These are phyloP conservation scores for Trichosporon ovoides DNA, from an alignment of 1,284 basidiomycete genomes.

Conservation along the genomic window DNA sequence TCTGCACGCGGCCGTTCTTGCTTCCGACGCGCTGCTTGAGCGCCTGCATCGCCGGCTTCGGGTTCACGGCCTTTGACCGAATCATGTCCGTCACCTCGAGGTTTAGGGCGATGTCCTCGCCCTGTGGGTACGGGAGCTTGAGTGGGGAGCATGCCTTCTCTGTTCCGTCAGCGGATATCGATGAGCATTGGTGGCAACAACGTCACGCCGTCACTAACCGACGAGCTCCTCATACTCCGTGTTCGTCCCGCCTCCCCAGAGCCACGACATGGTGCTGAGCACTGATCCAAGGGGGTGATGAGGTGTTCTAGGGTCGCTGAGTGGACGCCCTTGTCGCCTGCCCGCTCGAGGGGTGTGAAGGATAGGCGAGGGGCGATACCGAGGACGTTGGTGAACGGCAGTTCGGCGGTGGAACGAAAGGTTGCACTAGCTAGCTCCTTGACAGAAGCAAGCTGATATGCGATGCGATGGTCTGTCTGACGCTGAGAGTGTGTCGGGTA, in stretches of 20 bases:
- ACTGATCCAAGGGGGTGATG: too few relatives aligned
- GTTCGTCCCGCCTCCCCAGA: constrained; percentile 43
- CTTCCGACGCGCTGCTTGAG: constrained; percentile 82
- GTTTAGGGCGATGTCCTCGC: constrained; percentile 86
- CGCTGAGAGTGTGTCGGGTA: background rate
- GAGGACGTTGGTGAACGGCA: background rate
- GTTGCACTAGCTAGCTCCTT: background rate
- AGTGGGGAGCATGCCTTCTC: constrained; percentile 50
- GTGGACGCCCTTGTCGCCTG: background rate
- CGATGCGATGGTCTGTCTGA: background rate
- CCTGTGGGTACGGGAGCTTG: constrained; percentile 49
- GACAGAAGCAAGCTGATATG: background rate
- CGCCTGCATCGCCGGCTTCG: constrained; percentile 81
- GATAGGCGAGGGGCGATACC: background rate
- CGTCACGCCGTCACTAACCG: constrained; percentile 30
- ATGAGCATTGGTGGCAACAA: background rate
- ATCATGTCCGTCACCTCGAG: constrained; percentile 97
- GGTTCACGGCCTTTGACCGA: constrained; percentile 77
- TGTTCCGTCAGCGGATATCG: constrained; percentile 15
- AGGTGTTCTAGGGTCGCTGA: background rate
- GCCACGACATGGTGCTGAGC: constrained; percentile 41
- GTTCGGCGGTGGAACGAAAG: background rate
- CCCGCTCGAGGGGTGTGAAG: constrained; percentile 3
- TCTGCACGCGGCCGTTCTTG: constrained; percentile 93
- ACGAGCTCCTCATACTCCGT: constrained; percentile 48